Conservation (phyloP, 805 yeast species). For the Starmerella vitae region DNA sequence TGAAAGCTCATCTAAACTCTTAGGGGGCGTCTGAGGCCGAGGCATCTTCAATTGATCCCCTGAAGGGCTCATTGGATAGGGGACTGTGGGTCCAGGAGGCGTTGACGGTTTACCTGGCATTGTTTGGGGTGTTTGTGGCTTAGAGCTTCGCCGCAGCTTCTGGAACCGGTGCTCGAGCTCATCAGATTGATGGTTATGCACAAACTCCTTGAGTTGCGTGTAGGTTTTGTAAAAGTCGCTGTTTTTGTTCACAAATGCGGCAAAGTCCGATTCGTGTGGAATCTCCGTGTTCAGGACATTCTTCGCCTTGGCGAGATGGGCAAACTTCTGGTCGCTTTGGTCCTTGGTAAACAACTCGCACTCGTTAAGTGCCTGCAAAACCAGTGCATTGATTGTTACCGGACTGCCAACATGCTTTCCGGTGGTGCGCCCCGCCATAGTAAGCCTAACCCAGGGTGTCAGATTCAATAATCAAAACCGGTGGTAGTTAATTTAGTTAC, state of each 20-base stretch:
- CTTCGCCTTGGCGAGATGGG: slow-evolving; percentile 7
- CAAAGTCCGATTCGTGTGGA: slow-evolving; percentile 10
- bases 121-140: not conserved
- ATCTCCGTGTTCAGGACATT: slow-evolving; percentile 7
- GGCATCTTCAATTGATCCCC: slow-evolving; percentile 3
- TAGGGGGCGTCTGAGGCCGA: slow-evolving; percentile 1
- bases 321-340: slow-evolving; percentile 2
- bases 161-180: slow-evolving; percentile 15
- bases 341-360: slow-evolving; percentile 10
- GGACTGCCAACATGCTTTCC: too few relatives aligned
- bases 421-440: too few relatives aligned
- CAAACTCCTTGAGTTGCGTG: slow-evolving; percentile 3
- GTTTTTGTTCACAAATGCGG: slow-evolving; percentile 2
- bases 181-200: slow-evolving; percentile 7
- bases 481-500: too few relatives aligned
- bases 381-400: slow-evolving; percentile 1
- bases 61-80: slow-evolving; percentile 6
- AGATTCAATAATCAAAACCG: too few relatives aligned
- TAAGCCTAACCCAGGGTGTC: too few relatives aligned
- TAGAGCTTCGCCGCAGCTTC: slow-evolving; percentile 14
- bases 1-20: slow-evolving; percentile 10
- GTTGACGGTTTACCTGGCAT: not conserved
- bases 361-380: slow-evolving; percentile 9
- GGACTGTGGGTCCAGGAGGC: not conserved
- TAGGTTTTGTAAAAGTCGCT: slow-evolving; percentile 10